Evolutionary conservation across 306 rosid genomes (phyloP).

Genomic region (Gastrolobium villosum): DNA sequence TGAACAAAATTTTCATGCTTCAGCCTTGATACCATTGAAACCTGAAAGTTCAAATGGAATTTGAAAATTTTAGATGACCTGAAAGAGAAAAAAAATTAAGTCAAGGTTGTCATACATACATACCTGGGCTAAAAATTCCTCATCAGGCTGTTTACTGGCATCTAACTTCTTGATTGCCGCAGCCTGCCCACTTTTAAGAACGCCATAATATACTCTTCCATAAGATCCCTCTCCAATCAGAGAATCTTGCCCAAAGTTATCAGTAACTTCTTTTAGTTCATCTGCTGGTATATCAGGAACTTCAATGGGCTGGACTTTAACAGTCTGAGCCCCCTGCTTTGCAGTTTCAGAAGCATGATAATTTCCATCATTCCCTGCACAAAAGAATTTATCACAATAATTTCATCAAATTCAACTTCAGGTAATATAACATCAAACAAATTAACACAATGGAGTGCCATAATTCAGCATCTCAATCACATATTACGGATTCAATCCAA

Average conservation of each 20-base stretch:
- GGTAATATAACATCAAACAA: constrained; percentile 23
- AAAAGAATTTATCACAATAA: constrained; percentile 36
- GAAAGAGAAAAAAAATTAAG: constrained; percentile 16
- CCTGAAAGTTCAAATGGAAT: constrained; percentile 59
- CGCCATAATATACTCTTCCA: constrained; percentile 87
- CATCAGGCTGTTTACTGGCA: constrained; percentile 94
- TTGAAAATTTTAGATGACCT: constrained; percentile 19
- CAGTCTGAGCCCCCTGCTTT: constrained; percentile 73
- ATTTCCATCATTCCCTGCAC: constrained; percentile 76
- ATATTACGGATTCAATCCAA: constrained; percentile 23
- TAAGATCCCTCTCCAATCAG: constrained; percentile 97
- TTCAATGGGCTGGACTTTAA: constrained; percentile 84
- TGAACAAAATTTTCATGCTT: constrained; percentile 86
- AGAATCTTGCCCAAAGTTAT: constrained; percentile 73
- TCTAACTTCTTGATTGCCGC: constrained; percentile 93
- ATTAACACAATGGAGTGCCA: background rate
- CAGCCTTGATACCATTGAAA: constrained; percentile 96
- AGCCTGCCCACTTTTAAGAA: constrained; percentile 74
- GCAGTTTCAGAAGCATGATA: constrained; percentile 66
- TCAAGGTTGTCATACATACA: constrained; percentile 50
- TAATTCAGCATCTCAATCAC: constrained; percentile 15
- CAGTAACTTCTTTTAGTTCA: constrained; percentile 84
- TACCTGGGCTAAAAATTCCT: constrained; percentile 94
- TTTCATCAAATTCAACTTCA: constrained; percentile 41
- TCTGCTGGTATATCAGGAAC: constrained; percentile 77